A percentile compares a stretch with the other conserved stretches of the same genome.
Evolutionary conservation across 2,329 filamentous ascomycete species (phyloP).

Genomic region (Cladosporium sp.): DNA sequence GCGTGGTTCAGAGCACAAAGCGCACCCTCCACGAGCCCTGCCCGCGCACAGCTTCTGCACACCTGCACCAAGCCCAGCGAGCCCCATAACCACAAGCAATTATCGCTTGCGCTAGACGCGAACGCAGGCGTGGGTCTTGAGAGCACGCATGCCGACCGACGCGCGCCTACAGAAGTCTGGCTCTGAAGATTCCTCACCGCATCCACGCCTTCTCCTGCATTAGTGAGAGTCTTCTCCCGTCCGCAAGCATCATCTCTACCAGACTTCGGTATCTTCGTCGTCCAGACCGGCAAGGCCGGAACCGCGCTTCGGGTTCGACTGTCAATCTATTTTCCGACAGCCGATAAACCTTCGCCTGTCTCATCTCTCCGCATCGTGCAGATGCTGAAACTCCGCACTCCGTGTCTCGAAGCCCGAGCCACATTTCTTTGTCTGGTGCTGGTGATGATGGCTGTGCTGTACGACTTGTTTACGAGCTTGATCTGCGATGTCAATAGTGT

Average conservation of each 20-base stretch:
- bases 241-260: neutral
- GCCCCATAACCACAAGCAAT: neutral
- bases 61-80: neutral
- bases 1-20: neutral
- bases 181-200: neutral
- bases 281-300: neutral
- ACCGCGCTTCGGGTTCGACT: neutral
- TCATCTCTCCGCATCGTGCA: neutral
- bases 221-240: neutral
- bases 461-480: neutral
- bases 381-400: conserved; percentile 1
- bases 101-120: no score
- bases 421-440: neutral
- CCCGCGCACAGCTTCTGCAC: neutral
- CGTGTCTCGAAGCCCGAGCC: neutral
- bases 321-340: neutral
- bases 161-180: no score
- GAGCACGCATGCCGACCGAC: no score
- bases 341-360: neutral
- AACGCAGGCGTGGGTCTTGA: no score
- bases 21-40: neutral
- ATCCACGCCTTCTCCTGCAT: neutral
- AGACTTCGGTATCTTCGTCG: neutral
- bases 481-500: neutral
- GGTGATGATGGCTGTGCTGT: neutral